Evolutionary conservation across 202 grass and related monocot species (phyloP).

Genomic region (Zoysia matrella): DNA sequence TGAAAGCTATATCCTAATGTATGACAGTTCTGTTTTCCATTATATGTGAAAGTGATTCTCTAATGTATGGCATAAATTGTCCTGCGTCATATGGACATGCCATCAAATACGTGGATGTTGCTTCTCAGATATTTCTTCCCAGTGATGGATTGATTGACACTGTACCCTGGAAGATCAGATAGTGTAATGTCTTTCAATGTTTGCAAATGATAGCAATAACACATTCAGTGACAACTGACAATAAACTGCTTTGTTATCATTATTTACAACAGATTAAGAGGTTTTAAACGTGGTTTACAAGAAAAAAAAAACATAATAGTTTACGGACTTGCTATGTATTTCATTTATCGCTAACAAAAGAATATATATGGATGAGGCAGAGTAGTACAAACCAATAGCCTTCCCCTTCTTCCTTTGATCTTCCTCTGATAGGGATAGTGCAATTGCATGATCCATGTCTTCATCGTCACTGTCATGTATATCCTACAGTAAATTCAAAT

Average conservation of each 20-base stretch:
- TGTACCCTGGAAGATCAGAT: too few relatives aligned
- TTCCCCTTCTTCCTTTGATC: constrained; percentile 80
- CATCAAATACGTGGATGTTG: background rate
- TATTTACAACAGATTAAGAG: background rate
- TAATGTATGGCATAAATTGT: background rate
- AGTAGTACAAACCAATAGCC: constrained; percentile 69
- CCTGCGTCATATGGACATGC: background rate
- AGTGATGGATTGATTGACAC: background rate
- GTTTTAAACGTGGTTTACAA: constrained; percentile 2
- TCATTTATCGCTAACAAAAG: background rate
- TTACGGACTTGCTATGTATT: background rate
- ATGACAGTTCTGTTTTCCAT: background rate
- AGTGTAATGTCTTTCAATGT: background rate
- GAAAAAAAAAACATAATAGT: background rate
- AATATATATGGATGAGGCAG: constrained; percentile 24
- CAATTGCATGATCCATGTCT: constrained; percentile 85
- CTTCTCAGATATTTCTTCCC: background rate
- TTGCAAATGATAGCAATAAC: background rate
- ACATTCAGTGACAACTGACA: background rate
- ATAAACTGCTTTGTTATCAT: background rate
- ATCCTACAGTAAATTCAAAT: constrained; percentile 49
- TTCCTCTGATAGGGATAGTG: constrained; percentile 80
- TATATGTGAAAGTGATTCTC: background rate
- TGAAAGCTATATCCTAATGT: too few relatives aligned
- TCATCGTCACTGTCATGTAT: constrained; percentile 49